Conservation (phyloP, 2,329 filamentous ascomycete species). For the Microdochium trichocladiopsis region DNA sequence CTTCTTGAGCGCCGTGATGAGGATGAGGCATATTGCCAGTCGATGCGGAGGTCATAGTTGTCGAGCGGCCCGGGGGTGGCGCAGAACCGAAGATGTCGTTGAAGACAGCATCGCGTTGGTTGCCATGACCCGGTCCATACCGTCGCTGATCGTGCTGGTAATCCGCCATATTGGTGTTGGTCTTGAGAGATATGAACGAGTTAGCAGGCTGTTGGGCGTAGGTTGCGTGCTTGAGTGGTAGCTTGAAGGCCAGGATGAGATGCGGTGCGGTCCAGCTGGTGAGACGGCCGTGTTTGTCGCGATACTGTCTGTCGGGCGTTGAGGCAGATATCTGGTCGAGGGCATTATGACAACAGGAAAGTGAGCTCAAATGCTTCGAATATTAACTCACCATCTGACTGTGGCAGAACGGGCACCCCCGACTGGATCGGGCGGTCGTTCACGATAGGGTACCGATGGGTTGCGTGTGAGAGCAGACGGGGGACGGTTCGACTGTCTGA, state of each 20-base stretch:
- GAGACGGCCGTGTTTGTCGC: too few species aligned
- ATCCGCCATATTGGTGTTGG: conserved; percentile 49
- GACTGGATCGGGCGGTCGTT: too few species aligned
- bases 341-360: too few species aligned
- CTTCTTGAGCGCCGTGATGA: conserved; percentile 45
- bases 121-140: conserved; percentile 45
- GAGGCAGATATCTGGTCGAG: too few species aligned
- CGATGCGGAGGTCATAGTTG: conserved; percentile 86
- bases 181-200: conserved; percentile 17
- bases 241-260: not conserved
- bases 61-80: conserved; percentile 80
- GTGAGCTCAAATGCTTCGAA: too few species aligned
- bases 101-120: conserved; percentile 89
- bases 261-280: too few species aligned
- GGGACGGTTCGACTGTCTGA: too few species aligned
- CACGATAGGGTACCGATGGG: too few species aligned
- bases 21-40: conserved; percentile 35
- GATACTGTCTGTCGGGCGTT: too few species aligned
- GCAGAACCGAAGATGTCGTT: conserved; percentile 90
- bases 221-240: not conserved
- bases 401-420: too few species aligned
- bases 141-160: conserved; percentile 49
- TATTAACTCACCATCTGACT: too few species aligned
- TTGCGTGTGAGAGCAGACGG: too few species aligned
- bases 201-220: not conserved